Percentiles rank a stretch among this genome's conserved stretches.
These are phyloP conservation scores for Glutinoglossum americanum DNA, from an alignment of 495 filamentous ascomycete species.

Conservation along the genomic window DNA sequence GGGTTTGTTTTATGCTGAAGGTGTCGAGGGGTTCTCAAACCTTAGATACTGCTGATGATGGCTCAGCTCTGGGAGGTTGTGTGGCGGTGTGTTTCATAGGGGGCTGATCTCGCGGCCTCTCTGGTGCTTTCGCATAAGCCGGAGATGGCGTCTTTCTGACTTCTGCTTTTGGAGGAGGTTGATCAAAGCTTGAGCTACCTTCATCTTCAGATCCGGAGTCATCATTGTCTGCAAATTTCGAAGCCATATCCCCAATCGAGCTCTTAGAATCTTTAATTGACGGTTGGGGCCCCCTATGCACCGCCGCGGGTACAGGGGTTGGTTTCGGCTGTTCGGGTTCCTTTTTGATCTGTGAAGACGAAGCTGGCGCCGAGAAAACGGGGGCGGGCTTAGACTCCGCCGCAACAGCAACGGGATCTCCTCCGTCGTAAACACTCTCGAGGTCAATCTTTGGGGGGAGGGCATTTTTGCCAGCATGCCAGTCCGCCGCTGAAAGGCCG, in stretches of 20 bases:
- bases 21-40: neutral
- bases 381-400: constrained; percentile 30
- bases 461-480: constrained; percentile 65
- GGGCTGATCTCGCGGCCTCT: neutral
- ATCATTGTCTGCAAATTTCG: constrained; percentile 60
- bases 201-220: constrained; percentile 25
- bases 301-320: constrained; percentile 23
- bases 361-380: constrained; percentile 25
- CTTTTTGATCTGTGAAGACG: constrained; percentile 30
- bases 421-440: constrained; percentile 73
- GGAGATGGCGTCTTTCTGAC: constrained; percentile 1
- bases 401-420: constrained; percentile 50
- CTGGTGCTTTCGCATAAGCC: constrained; percentile 9
- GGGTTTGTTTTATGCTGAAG: constrained; percentile 8
- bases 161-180: constrained; percentile 42
- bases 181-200: constrained; percentile 65
- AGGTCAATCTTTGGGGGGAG: constrained; percentile 81
- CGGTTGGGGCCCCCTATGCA: constrained; percentile 27
- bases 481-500: constrained; percentile 58
- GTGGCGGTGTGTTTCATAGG: neutral
- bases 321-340: constrained; percentile 23
- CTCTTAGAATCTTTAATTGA: constrained; percentile 63
- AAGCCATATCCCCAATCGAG: constrained; percentile 64
- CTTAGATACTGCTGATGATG: neutral
- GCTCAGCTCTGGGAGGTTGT: neutral